A percentile compares a stretch with the other conserved stretches of the same genome.
Evolutionary conservation across 176 grass and related monocot genomes (phyloP).

Genomic region (Bolboschoenus planiculmis): DNA sequence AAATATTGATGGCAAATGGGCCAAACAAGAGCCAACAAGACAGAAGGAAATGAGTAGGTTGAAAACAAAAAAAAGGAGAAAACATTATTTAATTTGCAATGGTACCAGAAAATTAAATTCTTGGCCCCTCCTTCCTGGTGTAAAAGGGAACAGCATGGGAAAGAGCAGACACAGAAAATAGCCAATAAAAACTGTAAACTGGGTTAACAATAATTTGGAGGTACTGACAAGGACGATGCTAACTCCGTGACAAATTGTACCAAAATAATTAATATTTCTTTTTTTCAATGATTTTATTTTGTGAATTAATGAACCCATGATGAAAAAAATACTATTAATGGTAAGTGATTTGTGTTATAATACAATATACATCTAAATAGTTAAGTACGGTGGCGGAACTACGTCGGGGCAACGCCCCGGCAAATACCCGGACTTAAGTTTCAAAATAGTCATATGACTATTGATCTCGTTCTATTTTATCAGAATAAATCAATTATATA

Average conservation of each 20-base stretch:
- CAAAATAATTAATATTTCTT: background rate
- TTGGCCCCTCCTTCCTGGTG: background rate
- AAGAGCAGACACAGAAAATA: background rate
- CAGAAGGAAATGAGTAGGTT: background rate
- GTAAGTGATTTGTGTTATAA: too few species aligned
- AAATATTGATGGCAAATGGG: background rate
- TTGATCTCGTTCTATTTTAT: too few species aligned
- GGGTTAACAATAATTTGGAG: background rate
- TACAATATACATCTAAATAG: too few species aligned
- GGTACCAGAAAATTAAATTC: background rate
- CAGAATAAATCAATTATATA: too few species aligned
- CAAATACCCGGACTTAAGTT: too few species aligned
- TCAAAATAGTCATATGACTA: too few species aligned
- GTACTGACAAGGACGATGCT: background rate
- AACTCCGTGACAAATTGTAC: background rate
- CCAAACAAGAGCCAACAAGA: slow-evolving; percentile 1
- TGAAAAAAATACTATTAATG: too few species aligned
- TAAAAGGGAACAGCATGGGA: background rate
- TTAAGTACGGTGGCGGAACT: too few species aligned
- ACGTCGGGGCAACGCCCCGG: too few species aligned
- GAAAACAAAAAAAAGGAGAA: background rate
- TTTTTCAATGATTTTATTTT: too few species aligned
- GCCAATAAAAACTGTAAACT: background rate
- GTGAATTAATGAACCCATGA: too few species aligned
- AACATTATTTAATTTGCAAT: too few species aligned